A percentile compares a stretch with the other conserved stretches of the same genome.
Conservation (phyloP, 108 stramenopile genomes). For the Nitzschia sp. region DNA sequence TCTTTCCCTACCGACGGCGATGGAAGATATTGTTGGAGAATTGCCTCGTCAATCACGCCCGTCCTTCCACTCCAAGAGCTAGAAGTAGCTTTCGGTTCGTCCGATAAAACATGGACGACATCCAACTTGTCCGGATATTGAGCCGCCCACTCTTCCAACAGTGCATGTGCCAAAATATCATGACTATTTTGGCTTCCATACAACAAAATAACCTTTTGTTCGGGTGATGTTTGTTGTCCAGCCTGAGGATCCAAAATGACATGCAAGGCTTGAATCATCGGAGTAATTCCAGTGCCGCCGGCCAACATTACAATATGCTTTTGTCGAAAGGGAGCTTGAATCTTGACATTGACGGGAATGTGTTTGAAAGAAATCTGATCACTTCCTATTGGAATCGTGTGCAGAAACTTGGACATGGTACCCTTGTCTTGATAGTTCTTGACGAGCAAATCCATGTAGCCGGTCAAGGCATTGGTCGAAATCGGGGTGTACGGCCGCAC, state of each 20-base stretch:
- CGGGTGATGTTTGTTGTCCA: neutral
- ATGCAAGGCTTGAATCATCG: conserved; percentile 96
- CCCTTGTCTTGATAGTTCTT: conserved; percentile 77
- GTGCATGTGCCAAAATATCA: conserved; percentile 88
- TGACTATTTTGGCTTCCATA: conserved; percentile 72
- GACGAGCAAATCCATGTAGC: conserved; percentile 91
- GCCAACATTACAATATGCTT: conserved; percentile 93
- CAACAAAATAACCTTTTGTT: conserved; percentile 68
- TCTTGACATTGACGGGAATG: conserved; percentile 86
- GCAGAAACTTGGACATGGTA: conserved; percentile 65
- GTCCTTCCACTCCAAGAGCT: conserved; percentile 60
- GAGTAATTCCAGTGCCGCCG: conserved; percentile 98
- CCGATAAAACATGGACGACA: conserved; percentile 69
- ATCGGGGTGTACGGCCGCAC: conserved; percentile 96
- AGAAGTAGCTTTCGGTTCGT: conserved; percentile 61
- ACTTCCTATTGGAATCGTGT: conserved; percentile 23
- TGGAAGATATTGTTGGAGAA: conserved; percentile 71
- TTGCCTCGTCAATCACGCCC: conserved; percentile 75
- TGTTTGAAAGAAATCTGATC: conserved; percentile 78
- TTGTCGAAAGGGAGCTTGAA: conserved; percentile 75
- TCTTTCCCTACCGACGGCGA: conserved; percentile 24
- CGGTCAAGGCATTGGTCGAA: conserved; percentile 83
- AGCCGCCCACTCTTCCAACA: conserved; percentile 70
- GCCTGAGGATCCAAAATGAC: conserved; percentile 59
- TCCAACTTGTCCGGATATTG: conserved; percentile 48